These are phyloP conservation scores for Pleurotus djamor DNA, from an alignment of 768 basidiomycete species.

Conservation along the genomic window DNA sequence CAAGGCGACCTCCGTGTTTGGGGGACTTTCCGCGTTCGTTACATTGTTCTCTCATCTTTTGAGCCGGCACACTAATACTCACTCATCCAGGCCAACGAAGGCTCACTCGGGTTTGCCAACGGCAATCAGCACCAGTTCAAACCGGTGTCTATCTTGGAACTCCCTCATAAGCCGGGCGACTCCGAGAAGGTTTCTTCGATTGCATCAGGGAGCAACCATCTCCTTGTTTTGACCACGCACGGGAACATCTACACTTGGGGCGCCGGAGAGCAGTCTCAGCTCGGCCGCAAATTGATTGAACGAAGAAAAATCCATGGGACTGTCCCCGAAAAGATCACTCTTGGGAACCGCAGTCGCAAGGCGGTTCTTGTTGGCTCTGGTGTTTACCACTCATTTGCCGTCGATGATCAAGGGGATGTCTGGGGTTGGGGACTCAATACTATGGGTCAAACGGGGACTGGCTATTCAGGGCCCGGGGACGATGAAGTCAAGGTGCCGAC, in stretches of 20 bases:
- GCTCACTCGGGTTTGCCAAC: conserved; percentile 80
- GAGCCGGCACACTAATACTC: conserved; percentile 7
- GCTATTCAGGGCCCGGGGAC: conserved; percentile 40
- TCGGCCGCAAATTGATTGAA: conserved; percentile 88
- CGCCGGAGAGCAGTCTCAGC: conserved; percentile 85
- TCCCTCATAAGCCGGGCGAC: conserved; percentile 61
- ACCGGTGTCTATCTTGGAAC: conserved; percentile 59
- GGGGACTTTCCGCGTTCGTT: conserved; percentile 83
- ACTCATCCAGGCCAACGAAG: conserved; percentile 61
- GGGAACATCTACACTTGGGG: conserved; percentile 91
- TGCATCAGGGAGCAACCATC: conserved; percentile 84
- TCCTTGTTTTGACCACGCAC: conserved; percentile 84
- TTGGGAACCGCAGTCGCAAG: conserved; percentile 63
- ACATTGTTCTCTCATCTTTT: background rate
- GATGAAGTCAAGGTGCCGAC: conserved; percentile 59
- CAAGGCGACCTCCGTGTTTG: conserved; percentile 84
- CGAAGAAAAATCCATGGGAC: conserved; percentile 89
- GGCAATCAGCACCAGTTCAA: conserved; percentile 65
- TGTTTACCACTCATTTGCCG: conserved; percentile 85
- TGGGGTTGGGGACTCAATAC: conserved; percentile 98
- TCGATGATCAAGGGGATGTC: conserved; percentile 78
- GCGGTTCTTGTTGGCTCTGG: conserved; percentile 76
- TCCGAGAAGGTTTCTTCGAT: conserved; percentile 72
- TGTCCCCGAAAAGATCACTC: conserved; percentile 78
- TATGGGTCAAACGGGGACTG: conserved; percentile 80